Base-by-base conservation (phyloP, 2,329 filamentous ascomycete species). In the Myriosclerotinia curreyana region DNA sequence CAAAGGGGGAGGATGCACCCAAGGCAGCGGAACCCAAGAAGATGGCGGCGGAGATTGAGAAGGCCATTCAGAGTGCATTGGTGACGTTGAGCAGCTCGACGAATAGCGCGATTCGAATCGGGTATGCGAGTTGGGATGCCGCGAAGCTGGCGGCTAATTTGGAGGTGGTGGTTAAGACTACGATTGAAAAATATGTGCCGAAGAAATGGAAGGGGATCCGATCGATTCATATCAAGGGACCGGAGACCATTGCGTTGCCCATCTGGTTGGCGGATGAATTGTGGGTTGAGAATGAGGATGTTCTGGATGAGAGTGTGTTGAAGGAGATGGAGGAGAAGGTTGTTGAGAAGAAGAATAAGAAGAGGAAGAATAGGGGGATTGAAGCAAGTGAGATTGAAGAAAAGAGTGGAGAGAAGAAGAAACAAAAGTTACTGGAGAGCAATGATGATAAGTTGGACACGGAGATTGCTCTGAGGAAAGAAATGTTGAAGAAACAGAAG, bases 201-300 rank as follows among this genome's bases (percentile, higher is more conserved):
- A 88, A 94, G 75, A 88, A 92, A 73, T 97, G 93, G 92, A 86
- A 85, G 73, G 95, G 94, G 75, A 83, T 98, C 68, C 88, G 88
- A 76, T 85, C 86, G 68, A 80, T 99, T 67, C 92, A 96, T 77
- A 83, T 99, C 81, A 99, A 98, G 83, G 91, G 92, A 3, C 89
- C 91, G 36, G 87, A 91, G 74, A 96, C 94, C 5, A 89, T 88
- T 66, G 90, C 94, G 11, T 82, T 99, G 73, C 95, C 95, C n/a
- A 87, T 99, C 74, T 99, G 92, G 91, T 80, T 96, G 74, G 90
- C 94, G 5, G 89, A 92, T 70, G 92, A 97, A 81, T 82, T 99
- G 68, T 99, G 95, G 92, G 77, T 88, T 20, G 90, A 95, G 66
- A 83, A 86, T 66, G 87, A 91, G 67, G 85, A 89, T 73, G 86